These are phyloP conservation scores for Blepharisma stoltei DNA, from an alignment of 73 alveolate genomes.

Conservation along the genomic window DNA sequence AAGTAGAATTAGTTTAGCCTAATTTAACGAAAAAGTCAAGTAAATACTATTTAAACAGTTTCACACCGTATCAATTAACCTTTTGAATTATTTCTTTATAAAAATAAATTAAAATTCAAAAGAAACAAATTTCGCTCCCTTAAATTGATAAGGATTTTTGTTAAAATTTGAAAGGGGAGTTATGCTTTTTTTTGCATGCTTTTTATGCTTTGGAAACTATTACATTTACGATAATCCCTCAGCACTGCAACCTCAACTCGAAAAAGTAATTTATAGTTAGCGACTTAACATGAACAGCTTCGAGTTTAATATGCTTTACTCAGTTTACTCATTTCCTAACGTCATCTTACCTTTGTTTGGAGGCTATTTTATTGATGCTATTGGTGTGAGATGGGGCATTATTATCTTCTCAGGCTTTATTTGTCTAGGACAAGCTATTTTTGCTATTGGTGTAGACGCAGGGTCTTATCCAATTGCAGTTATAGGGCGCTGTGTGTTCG, in stretches of 20 bases:
- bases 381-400: slow-evolving; percentile 42
- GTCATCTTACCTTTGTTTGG: slow-evolving; percentile 82
- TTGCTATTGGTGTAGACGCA: slow-evolving; percentile 68
- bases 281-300: slow-evolving; percentile 28
- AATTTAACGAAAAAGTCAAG: no score
- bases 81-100: no score
- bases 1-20: no score
- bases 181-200: slow-evolving; percentile 41
- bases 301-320: slow-evolving; percentile 54
- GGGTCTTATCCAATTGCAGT: slow-evolving; percentile 60
- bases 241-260: slow-evolving; percentile 42
- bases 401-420: slow-evolving; percentile 33
- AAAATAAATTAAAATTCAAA: no score
- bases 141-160: no score
- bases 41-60: no score
- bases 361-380: slow-evolving; percentile 71
- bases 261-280: slow-evolving; percentile 30
- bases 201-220: slow-evolving; percentile 47
- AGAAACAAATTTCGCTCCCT: no score
- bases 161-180: no score
- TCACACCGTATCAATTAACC: no score
- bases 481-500: slow-evolving; percentile 91
- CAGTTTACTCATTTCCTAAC: slow-evolving; percentile 85
- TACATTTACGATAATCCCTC: slow-evolving; percentile 53
- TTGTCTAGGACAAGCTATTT: slow-evolving; percentile 66